A percentile compares a stretch with the other conserved stretches of the same genome.
phyloP scores from a whole-genome alignment of 805 yeast genomes.

The Monosporozyma unispora region DNA sequence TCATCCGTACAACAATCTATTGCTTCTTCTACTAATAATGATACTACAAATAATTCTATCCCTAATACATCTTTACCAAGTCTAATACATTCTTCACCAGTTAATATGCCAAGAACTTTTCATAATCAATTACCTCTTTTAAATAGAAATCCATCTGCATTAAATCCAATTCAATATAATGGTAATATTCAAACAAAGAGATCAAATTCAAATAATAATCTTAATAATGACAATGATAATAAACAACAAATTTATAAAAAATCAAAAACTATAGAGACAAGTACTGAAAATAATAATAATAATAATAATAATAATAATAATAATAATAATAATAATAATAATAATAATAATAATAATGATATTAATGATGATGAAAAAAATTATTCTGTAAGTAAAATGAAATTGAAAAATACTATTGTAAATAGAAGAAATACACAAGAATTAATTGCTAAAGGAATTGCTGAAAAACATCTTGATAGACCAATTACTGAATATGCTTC shows the following conservation, averaged over 20 bases:
- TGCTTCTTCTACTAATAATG: not conserved
- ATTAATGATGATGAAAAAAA: not conserved
- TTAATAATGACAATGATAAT: conserved; percentile 5
- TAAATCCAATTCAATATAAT: not conserved
- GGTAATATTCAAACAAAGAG: not conserved
- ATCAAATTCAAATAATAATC: not conserved
- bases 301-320: not conserved
- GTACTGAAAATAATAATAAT: not conserved
- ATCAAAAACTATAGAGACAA: not conserved
- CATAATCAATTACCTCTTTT: conserved; percentile 5
- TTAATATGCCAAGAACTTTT: not conserved
- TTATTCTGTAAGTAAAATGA: not conserved
- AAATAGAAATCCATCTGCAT: conserved; percentile 5
- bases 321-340: not conserved
- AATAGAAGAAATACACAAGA: conserved; percentile 16
- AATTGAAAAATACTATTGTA: conserved; percentile 6
- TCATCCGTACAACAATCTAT: conserved; percentile 1
- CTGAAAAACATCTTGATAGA: conserved; percentile 24
- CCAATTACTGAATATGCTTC: conserved; percentile 39
- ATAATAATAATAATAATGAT: not conserved
- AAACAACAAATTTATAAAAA: not conserved
- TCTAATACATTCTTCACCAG: conserved; percentile 1
- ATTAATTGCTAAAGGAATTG: conserved; percentile 24
- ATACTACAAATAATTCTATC: conserved; percentile 2
- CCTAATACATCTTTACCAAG: conserved; percentile 3